Base-by-base conservation (phyloP, 257 asterid genomes). In the Thymus mandschuricus region DNA sequence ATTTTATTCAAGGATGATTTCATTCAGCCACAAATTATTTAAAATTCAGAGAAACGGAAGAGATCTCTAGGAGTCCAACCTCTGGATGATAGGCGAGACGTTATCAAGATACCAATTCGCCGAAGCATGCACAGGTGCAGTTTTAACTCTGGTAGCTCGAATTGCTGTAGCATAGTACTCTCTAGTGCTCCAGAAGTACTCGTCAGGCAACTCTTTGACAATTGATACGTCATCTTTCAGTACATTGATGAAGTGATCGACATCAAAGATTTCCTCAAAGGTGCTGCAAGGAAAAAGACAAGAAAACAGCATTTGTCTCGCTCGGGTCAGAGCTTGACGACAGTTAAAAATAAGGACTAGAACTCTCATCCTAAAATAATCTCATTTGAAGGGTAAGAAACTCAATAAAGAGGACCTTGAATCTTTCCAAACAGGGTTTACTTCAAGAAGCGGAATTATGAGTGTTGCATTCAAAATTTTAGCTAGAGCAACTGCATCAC, bases 401-500 rank as follows among this genome's bases (percentile, higher is more conserved):
- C 48, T 41, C 31, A 27, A 48, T 6, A 60, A 75, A 54, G 64
- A 64, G 73, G 67, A 93, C 97, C 97, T 94, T 68, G 97, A 89
- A 86, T 94, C 97, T 83, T 89, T 82, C 97, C 98, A 94, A 69
- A 94, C 98, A 15, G 98, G 89, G 77, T 94, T 94, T 43, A 91
- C 89, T 91, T 94, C 98, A 60, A 94, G 89, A 82, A 87, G 72
- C 63, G 98, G 98, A 81, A 94, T 88, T 75, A 89, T 80, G 66
- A 91, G 97, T 31, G 98, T 94, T 30, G 98, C 97, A 74, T 94
- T 94, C 85, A 94, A 81, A 74, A 94, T 89, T 80, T 94, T 94
- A 44, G 98, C 98, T 70, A 94, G 87, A 48, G 96, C 97, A 71
- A 89, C 97, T 75, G 96, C 97, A 74, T 91, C 98, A 73, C 96